phyloP scores from a whole-genome alignment of 352 stramenopile genomes.

The Phytophthora pisi region DNA sequence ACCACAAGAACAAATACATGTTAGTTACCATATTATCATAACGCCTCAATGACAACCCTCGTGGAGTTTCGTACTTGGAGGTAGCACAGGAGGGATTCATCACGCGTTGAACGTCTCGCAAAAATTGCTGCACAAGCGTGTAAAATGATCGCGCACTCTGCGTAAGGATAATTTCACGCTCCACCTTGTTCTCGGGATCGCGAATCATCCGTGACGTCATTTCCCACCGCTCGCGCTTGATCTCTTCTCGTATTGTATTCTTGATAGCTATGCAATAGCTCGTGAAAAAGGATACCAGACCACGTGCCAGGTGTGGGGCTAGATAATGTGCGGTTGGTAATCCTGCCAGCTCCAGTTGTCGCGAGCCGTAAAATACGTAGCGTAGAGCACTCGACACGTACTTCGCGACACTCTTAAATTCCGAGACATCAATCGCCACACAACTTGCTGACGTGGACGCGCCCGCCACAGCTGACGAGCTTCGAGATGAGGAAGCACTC shows the following conservation, averaged over 20 bases:
- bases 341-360: slow-evolving; percentile 78
- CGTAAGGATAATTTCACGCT: slow-evolving; percentile 81
- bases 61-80: slow-evolving; percentile 47
- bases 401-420: slow-evolving; percentile 82
- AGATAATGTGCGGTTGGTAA: slow-evolving; percentile 78
- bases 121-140: slow-evolving; percentile 81
- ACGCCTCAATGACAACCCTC: neutral
- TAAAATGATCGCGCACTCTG: slow-evolving; percentile 82
- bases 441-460: slow-evolving; percentile 23
- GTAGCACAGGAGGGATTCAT: slow-evolving; percentile 83
- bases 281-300: slow-evolving; percentile 60
- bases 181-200: slow-evolving; percentile 66
- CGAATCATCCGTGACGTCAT: slow-evolving; percentile 74
- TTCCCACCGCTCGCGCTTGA: slow-evolving; percentile 87
- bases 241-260: slow-evolving; percentile 69
- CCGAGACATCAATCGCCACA: slow-evolving; percentile 67
- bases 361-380: slow-evolving; percentile 83
- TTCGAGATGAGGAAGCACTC: slow-evolving; percentile 31
- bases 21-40: slow-evolving; percentile 5
- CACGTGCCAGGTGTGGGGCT: slow-evolving; percentile 64
- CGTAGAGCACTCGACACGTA: slow-evolving; percentile 76
- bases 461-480: slow-evolving; percentile 14
- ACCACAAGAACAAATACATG: slow-evolving; percentile 4
- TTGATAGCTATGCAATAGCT: slow-evolving; percentile 78
- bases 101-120: slow-evolving; percentile 77